Base-by-base conservation (phyloP, 148 eudicot species). In the Salicornia ramosissima region DNA sequence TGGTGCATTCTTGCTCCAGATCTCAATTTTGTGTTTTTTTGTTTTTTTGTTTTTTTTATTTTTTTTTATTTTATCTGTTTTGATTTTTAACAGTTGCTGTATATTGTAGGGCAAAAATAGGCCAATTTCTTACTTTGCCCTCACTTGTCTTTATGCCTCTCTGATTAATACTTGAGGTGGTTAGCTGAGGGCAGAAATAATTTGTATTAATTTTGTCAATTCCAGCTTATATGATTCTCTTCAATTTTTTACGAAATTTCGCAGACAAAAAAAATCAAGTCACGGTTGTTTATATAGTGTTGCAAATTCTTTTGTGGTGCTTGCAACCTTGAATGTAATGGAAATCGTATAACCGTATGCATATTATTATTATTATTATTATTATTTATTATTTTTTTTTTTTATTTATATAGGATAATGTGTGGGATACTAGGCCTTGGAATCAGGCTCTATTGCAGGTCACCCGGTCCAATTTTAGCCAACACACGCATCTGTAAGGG, bases 21-120 rank as follows among this genome's bases (percentile, higher is more conserved):
- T 57, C 65, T 33, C 30, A 63, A 67, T 15, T 51, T 69, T 69
- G 71, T 13, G 63, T 11, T 52, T 36, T n/a, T n/a, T n/a, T n/a
- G n/a, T n/a, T n/a, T n/a, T n/a, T n/a, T n/a, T n/a, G n/a, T n/a
- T n/a, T n/a, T n/a, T n/a, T n/a, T n/a, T n/a, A n/a, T n/a, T n/a
- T n/a, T n/a, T n/a, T n/a, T n/a, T 47, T 40, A 0, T 16, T 54
- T 31, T 39, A 36, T 43, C 14, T 28, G 14, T 54, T 72, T 30
- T 66, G 16, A n/a, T 21, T 50, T 57, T 56, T 72, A 46, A 67
- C 42, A 15, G 43, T 77, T 77, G 64, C 18, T 77, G 76, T 72
- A 67, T 59, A 66, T 72, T 55, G 43, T 77, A 30, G 55, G 56
- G 51, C 45, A 46, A 39, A 43, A 43, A 45, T 65, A 60, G 58